A percentile compares a stretch with the other conserved stretches of the same genome.
Evolutionary conservation across 1,284 basidiomycete species (phyloP).

Genomic region (Ceratobasidium sp.): DNA sequence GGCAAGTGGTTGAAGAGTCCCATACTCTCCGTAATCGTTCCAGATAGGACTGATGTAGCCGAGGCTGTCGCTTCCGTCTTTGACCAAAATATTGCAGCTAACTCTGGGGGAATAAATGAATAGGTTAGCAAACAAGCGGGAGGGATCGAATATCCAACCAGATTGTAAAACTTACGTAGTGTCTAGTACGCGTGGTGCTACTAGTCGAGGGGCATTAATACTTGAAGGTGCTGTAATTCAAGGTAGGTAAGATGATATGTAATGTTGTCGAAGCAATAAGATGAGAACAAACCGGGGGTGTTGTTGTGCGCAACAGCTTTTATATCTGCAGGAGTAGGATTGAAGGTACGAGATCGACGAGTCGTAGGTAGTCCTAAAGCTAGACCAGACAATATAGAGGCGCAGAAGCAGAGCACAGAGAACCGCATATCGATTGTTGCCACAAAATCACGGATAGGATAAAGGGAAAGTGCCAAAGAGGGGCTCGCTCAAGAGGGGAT

Average conservation of each 20-base stretch:
- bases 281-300: neutral
- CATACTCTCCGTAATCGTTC: slow-evolving; percentile 9
- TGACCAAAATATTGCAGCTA: slow-evolving; percentile 5
- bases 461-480: too few species aligned
- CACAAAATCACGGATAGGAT: too few species aligned
- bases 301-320: neutral
- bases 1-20: neutral
- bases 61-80: neutral
- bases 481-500: too few species aligned
- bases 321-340: neutral
- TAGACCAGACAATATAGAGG: neutral
- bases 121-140: too few species aligned
- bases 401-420: too few species aligned
- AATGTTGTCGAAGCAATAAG: neutral
- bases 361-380: neutral
- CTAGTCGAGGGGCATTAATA: too few species aligned
- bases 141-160: too few species aligned
- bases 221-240: neutral
- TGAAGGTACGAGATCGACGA: neutral
- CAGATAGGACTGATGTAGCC: slow-evolving; percentile 2
- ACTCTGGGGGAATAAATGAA: neutral
- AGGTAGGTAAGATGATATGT: neutral
- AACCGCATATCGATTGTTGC: too few species aligned
- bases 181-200: neutral
- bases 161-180: too few species aligned